Evolutionary conservation across 1,284 basidiomycete genomes (phyloP).

Genomic region (Pyrrhoderma lamaoense): DNA sequence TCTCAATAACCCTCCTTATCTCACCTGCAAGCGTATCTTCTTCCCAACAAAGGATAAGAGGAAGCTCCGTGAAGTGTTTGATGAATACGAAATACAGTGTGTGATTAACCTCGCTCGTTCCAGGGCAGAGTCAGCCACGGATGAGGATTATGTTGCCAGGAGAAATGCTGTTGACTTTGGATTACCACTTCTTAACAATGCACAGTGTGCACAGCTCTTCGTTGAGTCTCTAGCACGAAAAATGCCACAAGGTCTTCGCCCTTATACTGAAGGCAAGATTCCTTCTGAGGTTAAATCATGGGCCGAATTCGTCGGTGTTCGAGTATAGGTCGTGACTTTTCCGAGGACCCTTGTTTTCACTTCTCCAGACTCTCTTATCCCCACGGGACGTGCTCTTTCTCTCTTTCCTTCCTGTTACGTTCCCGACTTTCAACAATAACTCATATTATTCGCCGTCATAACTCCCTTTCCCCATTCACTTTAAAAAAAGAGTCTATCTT

Average conservation of each 20-base stretch:
- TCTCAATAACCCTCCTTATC: conserved; percentile 76
- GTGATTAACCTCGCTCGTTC: conserved; percentile 91
- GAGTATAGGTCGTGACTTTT: conserved; percentile 51
- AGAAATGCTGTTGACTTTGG: conserved; percentile 92
- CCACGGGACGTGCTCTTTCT: no score
- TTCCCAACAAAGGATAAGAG: conserved; percentile 98
- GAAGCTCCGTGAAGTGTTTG: conserved; percentile 86
- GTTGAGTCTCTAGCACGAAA: conserved; percentile 88
- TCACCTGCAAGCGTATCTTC: conserved; percentile 81
- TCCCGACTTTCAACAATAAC: no score
- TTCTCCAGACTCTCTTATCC: no score
- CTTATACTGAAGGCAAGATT: conserved; percentile 84
- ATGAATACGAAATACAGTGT: conserved; percentile 92
- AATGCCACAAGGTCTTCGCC: conserved; percentile 74
- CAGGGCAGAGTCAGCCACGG: conserved; percentile 71
- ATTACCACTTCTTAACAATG: conserved; percentile 85
- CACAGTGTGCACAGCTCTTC: conserved; percentile 83
- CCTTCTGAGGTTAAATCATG: conserved; percentile 92
- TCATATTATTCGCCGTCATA: no score
- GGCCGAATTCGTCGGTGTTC: conserved; percentile 77
- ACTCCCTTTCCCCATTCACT: no score
- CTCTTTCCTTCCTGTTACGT: no score
- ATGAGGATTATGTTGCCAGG: conserved; percentile 96
- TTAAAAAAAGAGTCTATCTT: no score
- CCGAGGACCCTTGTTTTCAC: no score